phyloP scores from a whole-genome alignment of 495 filamentous ascomycete species.

The Hypoxylon cercidicola region DNA sequence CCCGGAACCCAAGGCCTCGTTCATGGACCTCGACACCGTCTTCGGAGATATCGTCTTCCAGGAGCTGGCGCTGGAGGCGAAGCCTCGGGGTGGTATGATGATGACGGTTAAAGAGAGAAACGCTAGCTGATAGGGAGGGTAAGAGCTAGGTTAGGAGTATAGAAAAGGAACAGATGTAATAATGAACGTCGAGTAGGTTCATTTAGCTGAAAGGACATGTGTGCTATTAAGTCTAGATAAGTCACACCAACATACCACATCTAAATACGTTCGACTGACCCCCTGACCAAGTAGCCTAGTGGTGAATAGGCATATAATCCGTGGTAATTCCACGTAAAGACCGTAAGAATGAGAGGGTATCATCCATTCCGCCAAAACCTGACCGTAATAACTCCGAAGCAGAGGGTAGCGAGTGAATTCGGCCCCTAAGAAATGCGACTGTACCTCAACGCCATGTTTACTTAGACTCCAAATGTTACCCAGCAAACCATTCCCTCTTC shows the following conservation, averaged over 20 bases:
- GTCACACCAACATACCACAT: background rate
- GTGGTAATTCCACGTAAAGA: conserved; percentile 21
- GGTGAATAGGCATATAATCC: background rate
- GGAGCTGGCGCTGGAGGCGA: conserved; percentile 2
- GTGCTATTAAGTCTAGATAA: background rate
- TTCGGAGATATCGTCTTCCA: conserved; percentile 2
- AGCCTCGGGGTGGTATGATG: conserved; percentile 1
- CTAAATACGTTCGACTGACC: background rate
- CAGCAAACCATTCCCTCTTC: background rate
- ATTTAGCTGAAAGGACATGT: background rate
- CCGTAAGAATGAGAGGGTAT: conserved; percentile 39
- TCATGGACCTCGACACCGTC: background rate
- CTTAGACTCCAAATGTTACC: conserved; percentile 1
- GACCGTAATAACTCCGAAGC: conserved; percentile 2
- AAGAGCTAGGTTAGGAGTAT: background rate
- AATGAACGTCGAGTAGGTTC: too few species aligned
- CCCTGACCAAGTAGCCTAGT: background rate
- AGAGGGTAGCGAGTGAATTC: conserved; percentile 7
- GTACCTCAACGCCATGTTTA: conserved; percentile 6
- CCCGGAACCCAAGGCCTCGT: background rate
- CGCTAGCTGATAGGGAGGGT: background rate
- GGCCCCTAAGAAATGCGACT: background rate
- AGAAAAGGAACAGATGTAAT: too few species aligned
- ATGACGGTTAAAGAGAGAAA: conserved; percentile 1
- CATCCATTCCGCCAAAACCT: conserved; percentile 13